phyloP scores from a whole-genome alignment of 805 yeast species.

The Ogataea ganodermae region DNA sequence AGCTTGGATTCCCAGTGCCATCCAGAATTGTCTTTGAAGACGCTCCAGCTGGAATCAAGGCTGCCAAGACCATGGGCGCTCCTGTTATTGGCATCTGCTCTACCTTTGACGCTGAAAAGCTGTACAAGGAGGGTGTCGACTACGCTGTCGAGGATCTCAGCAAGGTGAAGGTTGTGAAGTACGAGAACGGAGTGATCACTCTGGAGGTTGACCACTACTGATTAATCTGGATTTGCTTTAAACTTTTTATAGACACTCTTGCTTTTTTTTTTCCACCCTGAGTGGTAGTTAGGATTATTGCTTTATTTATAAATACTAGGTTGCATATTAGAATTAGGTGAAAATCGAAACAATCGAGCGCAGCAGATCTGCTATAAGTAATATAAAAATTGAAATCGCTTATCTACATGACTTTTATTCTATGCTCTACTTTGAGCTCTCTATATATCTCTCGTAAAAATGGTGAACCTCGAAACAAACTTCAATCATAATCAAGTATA shows the following conservation, averaged over 20 bases:
- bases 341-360: too few relatives aligned
- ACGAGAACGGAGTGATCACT: slow-evolving; percentile 44
- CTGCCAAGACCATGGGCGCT: slow-evolving; percentile 85
- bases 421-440: not conserved
- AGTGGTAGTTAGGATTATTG: not conserved
- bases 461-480: slow-evolving; percentile 80
- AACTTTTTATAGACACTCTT: not conserved
- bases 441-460: slow-evolving; percentile 55
- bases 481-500: slow-evolving; percentile 78
- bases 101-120: slow-evolving; percentile 68
- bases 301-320: not conserved
- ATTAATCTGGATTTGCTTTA: not conserved
- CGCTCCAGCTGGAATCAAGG: slow-evolving; percentile 84
- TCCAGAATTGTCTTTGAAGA: slow-evolving; percentile 77
- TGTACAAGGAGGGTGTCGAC: slow-evolving; percentile 76
- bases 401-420: not conserved
- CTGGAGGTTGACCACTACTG: slow-evolving; percentile 37
- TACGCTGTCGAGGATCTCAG: slow-evolving; percentile 76
- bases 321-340: not conserved
- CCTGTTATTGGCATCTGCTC: slow-evolving; percentile 81
- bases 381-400: too few relatives aligned
- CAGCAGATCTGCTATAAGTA: too few relatives aligned
- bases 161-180: slow-evolving; percentile 58
- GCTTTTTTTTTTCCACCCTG: not conserved
- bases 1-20: slow-evolving; percentile 26